Base-by-base conservation (phyloP, 768 basidiomycete species). In the Hortiboletus campestris region DNA sequence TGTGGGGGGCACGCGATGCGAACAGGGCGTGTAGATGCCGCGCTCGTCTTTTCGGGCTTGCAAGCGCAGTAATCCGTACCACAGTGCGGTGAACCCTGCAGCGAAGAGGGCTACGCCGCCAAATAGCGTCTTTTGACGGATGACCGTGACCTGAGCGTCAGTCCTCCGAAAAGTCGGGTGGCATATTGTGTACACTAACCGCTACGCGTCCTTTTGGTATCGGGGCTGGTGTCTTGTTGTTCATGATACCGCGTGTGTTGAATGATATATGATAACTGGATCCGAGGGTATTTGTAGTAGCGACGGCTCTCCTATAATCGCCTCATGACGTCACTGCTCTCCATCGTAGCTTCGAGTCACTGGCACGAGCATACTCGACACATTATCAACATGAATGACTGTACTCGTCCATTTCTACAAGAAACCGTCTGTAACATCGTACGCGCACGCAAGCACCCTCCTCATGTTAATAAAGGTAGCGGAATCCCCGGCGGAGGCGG, bases 401-500 rank as follows among this genome's bases (percentile, higher is more conserved):
- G 25, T 25, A 6, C 25, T 25, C 25, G 25, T 3, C 14, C 38
- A 10, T 8, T 2, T 4, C 36, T 17, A 17, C 17, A 38, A 38
- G 17, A 50, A 32, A 17, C 3, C 29, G 7, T 12, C n/a, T 19
- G 20, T 16, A 29, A 31, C 16, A 13, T 32, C 17, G 16, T n/a
- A 10, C 4, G 20, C 16, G 4, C 20, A n/a, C n/a, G n/a, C n/a
- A n/a, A 16, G 35, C 17, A 25, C 9, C 19, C 28, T 13, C n/a
- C n/a, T 4, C 22, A 41, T 10, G 28, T 51, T 55, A 39, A 39
- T 39, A 39, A 39, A 39, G 38, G 38, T 39, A 39, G 38, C 38
- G 38, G 38, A 84, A 85, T 0, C 82, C 81, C 64, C 75, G 82
- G 60, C 79, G 76, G 59, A 76, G 76, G 57, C 77, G 76, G 63